Conservation (phyloP, 2,329 filamentous ascomycete species). For the Zymoseptoria tritici region DNA sequence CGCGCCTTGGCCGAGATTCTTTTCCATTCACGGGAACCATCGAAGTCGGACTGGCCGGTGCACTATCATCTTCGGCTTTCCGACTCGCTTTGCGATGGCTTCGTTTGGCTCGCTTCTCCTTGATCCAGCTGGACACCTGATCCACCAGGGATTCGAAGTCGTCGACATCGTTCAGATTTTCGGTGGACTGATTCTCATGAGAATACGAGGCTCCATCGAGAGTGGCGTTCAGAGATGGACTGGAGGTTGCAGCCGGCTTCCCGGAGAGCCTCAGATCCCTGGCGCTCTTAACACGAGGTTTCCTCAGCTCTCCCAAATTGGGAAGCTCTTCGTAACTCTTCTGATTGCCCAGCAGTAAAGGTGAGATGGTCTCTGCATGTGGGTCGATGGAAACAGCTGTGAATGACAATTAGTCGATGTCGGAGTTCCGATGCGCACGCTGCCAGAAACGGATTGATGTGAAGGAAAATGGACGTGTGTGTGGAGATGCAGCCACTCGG, state of each 20-base stretch:
- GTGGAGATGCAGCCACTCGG: background rate
- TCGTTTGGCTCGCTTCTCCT: slow-evolving; percentile 66
- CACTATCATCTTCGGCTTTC: background rate
- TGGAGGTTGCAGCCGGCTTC: slow-evolving; percentile 29
- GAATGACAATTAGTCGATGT: slow-evolving; percentile 11
- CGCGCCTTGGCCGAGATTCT: slow-evolving; percentile 6
- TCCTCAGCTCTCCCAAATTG: slow-evolving; percentile 28
- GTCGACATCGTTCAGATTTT: slow-evolving; percentile 5
- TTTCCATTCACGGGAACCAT: background rate
- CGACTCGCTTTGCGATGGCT: slow-evolving; percentile 36
- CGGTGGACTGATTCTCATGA: slow-evolving; percentile 8
- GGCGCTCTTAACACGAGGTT: slow-evolving; percentile 32
- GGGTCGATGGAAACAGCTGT: slow-evolving; percentile 41
- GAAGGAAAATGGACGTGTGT: background rate
- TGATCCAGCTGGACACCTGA: slow-evolving; percentile 76
- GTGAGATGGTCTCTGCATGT: slow-evolving; percentile 40
- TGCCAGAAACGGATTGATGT: background rate
- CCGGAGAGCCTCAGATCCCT: slow-evolving; percentile 36
- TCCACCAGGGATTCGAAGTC: slow-evolving; percentile 32
- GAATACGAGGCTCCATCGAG: slow-evolving; percentile 1
- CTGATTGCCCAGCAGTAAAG: slow-evolving; percentile 38
- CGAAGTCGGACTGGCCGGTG: background rate
- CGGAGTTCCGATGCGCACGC: slow-evolving; percentile 1
- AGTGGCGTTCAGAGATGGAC: slow-evolving; percentile 6
- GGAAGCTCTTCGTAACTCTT: slow-evolving; percentile 38